Evolutionary conservation across 192 early-diverging fungal genomes (phyloP), one percentile per base, ranked within the genome.

Genomic region (Coemansia sp.): DNA sequence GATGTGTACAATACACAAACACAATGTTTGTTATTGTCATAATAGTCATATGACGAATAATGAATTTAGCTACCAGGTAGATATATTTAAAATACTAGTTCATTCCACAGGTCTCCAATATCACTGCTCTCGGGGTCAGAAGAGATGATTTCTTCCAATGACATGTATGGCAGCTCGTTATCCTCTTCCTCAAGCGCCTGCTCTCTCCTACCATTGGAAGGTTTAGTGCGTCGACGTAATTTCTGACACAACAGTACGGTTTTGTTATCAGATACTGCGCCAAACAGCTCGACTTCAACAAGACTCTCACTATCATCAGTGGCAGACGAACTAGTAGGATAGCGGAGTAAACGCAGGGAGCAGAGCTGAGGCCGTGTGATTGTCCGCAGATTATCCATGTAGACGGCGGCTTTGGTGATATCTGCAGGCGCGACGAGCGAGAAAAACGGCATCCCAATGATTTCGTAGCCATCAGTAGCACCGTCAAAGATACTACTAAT

Each of bases 171-270:
- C 36, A 46, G 6, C 21, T 74, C 65, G 37, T 31, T 38, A 34
- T 42, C 60, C 1, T 14, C 38, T 21, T 44, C 37, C 1, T 45
- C 44, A 5, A 45, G 15, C 44, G 4, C 44, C 46, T 23, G 46
- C 8, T 45, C 64, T 58, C 37, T 51, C 36, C 62, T 14, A 32
- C 17, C 44, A 17, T 6, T 45, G 19, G 27, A 19, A 10, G 48
- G 19, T 17, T 25, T 32, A 7, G 27, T 25, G 25, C 72, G 11
- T 9, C 61, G 41, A 19, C 60, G 46, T 17, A 37, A 36, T 31
- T 70, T 70, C 62, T 81, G 78, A 46, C 78, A 81, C 59, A 81
- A 53, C 25, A 81, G 39, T 48, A 81, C 68, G 15, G 69, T 57
- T 46, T 75, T 75, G 25, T 67, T 64, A 6, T 68, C 74, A 5